Percentiles rank a stretch among this genome's conserved stretches.
Conservation (phyloP, 176 grass and related monocot genomes). For the Cenchrus purpureus region DNA sequence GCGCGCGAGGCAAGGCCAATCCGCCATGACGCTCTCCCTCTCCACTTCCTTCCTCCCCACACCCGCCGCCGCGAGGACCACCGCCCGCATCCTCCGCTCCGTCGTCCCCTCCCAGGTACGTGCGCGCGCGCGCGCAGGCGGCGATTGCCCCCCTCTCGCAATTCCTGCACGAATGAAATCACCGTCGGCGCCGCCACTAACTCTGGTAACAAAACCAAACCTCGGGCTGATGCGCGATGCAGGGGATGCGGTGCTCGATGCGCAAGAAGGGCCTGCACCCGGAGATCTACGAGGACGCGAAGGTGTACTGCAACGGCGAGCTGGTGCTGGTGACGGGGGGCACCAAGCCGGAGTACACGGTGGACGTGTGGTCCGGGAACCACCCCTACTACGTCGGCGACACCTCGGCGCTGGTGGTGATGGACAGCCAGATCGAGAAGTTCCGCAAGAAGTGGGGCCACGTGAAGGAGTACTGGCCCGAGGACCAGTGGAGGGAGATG, state of each 20-base stretch:
- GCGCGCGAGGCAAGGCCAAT: conserved; percentile 4
- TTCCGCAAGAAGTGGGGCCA: conserved; percentile 85
- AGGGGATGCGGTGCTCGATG: conserved; percentile 71
- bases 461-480: conserved; percentile 66
- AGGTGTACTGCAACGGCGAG: conserved; percentile 97
- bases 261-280: conserved; percentile 97
- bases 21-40: conserved; percentile 77
- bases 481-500: conserved; percentile 69
- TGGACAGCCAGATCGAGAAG: conserved; percentile 93
- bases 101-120: conserved; percentile 54
- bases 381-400: conserved; percentile 92
- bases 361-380: conserved; percentile 98
- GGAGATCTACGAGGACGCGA: conserved; percentile 80
- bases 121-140: neutral
- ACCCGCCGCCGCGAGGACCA: conserved; percentile 27
- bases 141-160: neutral
- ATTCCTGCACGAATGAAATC: neutral
- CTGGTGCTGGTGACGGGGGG: conserved; percentile 93
- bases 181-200: neutral
- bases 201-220: neutral
- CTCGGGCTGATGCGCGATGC: neutral
- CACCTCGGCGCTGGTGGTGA: conserved; percentile 69
- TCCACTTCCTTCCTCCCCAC: conserved; percentile 66
- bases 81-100: conserved; percentile 44
- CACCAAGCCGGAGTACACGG: conserved; percentile 77